A percentile compares a stretch with the other conserved stretches of the same genome.
Evolutionary conservation across 495 filamentous ascomycete species (phyloP).

Genomic region (Penicillium coprophilum): DNA sequence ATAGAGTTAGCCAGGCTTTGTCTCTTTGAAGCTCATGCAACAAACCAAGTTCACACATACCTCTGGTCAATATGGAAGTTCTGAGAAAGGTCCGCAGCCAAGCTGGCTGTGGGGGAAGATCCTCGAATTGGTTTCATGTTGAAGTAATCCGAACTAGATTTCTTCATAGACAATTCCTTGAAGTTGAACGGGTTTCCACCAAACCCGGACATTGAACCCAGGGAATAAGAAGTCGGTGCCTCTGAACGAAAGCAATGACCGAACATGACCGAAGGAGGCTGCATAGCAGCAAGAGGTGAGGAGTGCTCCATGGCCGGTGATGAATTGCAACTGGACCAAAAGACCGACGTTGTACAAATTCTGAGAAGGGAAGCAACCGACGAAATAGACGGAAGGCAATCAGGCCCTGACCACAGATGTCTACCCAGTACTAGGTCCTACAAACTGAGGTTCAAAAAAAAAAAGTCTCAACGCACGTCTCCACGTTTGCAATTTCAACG

Average conservation of each 20-base stretch:
- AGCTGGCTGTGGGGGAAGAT: conserved; percentile 84
- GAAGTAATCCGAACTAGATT: conserved; percentile 62
- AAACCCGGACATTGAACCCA: conserved; percentile 51
- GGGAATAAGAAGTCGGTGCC: conserved; percentile 48
- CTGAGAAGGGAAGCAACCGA: background rate
- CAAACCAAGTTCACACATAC: conserved; percentile 46
- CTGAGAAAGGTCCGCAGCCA: conserved; percentile 91
- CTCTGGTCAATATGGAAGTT: conserved; percentile 94
- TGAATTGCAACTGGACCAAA: conserved; percentile 13
- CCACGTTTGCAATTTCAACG: conserved; percentile 17
- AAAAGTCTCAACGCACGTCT: conserved; percentile 7
- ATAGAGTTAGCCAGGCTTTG: conserved; percentile 29
- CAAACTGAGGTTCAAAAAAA: conserved; percentile 10
- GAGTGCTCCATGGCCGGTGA: conserved; percentile 74
- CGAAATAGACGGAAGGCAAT: background rate
- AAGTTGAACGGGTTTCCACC: conserved; percentile 69
- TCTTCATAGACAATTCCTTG: conserved; percentile 71
- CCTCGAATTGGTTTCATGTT: conserved; percentile 75
- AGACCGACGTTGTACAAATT: conserved; percentile 15
- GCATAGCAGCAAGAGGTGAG: conserved; percentile 92
- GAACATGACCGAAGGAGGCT: conserved; percentile 66
- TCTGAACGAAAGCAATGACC: conserved; percentile 57
- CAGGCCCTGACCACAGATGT: background rate
- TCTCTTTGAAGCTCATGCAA: conserved; percentile 9
- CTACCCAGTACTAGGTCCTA: conserved; percentile 12